A percentile compares a stretch with the other conserved stretches of the same genome.
Evolutionary conservation across 1,139 yeast genomes (phyloP).

Genomic region (Yamadazyma songkhlaensis): DNA sequence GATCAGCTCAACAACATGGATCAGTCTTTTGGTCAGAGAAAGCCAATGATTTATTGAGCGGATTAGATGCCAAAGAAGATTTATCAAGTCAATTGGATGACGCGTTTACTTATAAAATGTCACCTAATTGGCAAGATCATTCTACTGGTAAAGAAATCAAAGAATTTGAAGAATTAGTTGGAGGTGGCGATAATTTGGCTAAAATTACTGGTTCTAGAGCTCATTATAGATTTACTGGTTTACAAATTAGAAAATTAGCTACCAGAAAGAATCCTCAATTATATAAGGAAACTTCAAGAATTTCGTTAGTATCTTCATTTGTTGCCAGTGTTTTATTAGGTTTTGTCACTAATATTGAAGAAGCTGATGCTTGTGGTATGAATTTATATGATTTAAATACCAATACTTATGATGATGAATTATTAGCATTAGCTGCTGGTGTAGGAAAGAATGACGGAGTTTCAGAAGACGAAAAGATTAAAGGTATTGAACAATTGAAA

Average conservation of each 20-base stretch:
- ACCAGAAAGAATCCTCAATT: conserved; percentile 46
- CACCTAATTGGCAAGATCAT: conserved; percentile 96
- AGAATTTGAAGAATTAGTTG: conserved; percentile 58
- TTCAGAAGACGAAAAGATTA: conserved; percentile 18
- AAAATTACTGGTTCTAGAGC: conserved; percentile 79
- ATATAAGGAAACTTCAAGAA: conserved; percentile 56
- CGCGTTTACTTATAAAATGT: conserved; percentile 60
- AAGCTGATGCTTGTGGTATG: conserved; percentile 92
- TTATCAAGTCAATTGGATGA: conserved; percentile 45
- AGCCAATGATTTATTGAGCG: conserved; percentile 39
- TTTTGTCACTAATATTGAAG: conserved; percentile 61
- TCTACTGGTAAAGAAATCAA: conserved; percentile 71
- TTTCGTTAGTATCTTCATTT: conserved; percentile 78
- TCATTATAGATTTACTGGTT: conserved; percentile 87
- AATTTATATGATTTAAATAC: conserved; percentile 69
- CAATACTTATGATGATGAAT: conserved; percentile 49
- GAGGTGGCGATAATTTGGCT: conserved; percentile 67
- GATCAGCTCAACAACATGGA: conserved; percentile 93
- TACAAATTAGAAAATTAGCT: conserved; percentile 77
- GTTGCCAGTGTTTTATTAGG: conserved; percentile 73
- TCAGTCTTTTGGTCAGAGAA: conserved; percentile 72
- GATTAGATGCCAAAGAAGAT: conserved; percentile 21
- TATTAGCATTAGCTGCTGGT: conserved; percentile 53
- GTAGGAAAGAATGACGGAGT: conserved; percentile 37
- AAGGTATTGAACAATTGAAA: conserved; percentile 38